Evolutionary conservation across 2,329 filamentous ascomycete species (phyloP), one percentile per base, ranked within the genome.

Genomic region (Ophiognomonia clavigignenti-juglandacearum): DNA sequence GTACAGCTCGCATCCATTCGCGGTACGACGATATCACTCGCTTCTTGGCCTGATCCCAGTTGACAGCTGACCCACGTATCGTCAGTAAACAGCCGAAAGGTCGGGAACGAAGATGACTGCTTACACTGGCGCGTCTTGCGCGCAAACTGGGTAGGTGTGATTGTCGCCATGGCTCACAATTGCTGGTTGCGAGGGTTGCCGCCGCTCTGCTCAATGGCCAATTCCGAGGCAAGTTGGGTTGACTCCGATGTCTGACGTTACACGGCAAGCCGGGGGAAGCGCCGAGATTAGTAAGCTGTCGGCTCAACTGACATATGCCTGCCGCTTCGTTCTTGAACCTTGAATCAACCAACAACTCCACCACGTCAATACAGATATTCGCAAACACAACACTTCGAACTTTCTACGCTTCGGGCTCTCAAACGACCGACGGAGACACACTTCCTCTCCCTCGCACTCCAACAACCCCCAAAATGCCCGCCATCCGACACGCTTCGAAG

Each of bases 1-100:
- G 65, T 85, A 98, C 93, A 70, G 89, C 85, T 77, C 93, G 85
- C 61, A 97, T 81, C 93, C 93, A 98, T 75, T 92, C 86, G 67
- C 93, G 81, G 75, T 98, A 98, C 60, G 88, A 86, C 64, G 83
- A 82, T 59, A 96, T 71, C 56, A 96, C 93, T 76, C 92, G 83
- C 66, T 75, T 77, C 72, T 87, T 88, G 61, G 92, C 92, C 76
- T 97, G 90, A 60, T 71, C 65, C 90, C 88, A 96, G 77, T 86
- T 95, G 73, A 81, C 75, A 66, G 92, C 92, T 96, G 66, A 63
- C 48, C 19, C 36, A 22, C 7, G n/a, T n/a, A n/a, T n/a, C 24
- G 60, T 75, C 61, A 78, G 72, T 53, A 55, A 43, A 11, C 26
- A 22, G 9, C 13, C 14, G 9, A n/a, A 34, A 39, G n/a, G 29